Evolutionary conservation across 352 stramenopile genomes (phyloP).

Genomic region (Pseudoperonospora humuli): DNA sequence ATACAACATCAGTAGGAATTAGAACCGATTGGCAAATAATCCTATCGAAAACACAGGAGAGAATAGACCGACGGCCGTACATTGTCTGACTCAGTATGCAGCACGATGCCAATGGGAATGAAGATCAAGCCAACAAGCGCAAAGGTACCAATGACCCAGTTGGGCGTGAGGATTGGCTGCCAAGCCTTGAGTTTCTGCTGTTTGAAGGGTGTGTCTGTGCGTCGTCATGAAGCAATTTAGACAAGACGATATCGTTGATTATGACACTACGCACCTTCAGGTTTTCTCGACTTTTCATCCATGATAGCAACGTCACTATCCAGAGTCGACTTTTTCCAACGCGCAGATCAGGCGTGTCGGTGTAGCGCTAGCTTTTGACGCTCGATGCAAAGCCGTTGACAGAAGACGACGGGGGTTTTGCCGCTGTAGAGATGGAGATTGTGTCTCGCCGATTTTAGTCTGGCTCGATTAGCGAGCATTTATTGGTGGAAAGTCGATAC

Average conservation of each 20-base stretch:
- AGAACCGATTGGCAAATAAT: neutral
- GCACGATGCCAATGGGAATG: constrained; percentile 89
- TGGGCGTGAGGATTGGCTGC: constrained; percentile 95
- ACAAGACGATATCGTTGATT: neutral
- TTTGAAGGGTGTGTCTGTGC: constrained; percentile 80
- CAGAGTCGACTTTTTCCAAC: constrained; percentile 17
- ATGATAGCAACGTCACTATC: constrained; percentile 31
- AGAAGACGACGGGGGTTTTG: constrained; percentile 20
- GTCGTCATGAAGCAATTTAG: neutral
- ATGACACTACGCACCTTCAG: constrained; percentile 41
- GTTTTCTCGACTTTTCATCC: constrained; percentile 84
- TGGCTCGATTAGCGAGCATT: neutral
- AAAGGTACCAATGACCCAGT: constrained; percentile 93
- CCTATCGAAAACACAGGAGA: constrained; percentile 4
- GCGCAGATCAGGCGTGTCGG: constrained; percentile 2
- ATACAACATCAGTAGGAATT: constrained; percentile 1
- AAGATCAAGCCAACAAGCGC: constrained; percentile 92
- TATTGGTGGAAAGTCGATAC: constrained; percentile 8
- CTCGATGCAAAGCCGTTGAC: constrained; percentile 3
- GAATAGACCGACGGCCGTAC: constrained; percentile 25
- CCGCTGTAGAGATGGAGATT: constrained; percentile 7
- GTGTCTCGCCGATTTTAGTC: constrained; percentile 6
- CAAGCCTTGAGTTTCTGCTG: constrained; percentile 90
- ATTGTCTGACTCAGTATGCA: constrained; percentile 83
- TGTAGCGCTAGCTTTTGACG: constrained; percentile 4